A percentile compares a stretch with the other conserved stretches of the same genome.
These are phyloP conservation scores for Drechmeria coniospora DNA, from an alignment of 2,329 filamentous ascomycete genomes.

Conservation along the genomic window DNA sequence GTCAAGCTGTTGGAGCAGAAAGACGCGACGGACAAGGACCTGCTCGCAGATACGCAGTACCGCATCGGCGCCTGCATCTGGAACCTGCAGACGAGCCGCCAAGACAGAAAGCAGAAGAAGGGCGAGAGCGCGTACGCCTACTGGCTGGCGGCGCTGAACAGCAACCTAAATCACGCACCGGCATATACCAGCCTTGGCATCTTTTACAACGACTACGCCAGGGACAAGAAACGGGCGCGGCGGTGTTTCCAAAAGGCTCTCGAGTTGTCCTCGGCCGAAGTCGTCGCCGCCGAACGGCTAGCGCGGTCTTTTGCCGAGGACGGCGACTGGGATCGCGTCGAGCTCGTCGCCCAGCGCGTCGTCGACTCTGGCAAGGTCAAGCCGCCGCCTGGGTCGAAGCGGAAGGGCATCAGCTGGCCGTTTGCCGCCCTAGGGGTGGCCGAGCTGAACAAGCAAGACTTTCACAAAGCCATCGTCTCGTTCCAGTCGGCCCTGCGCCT, in stretches of 20 bases:
- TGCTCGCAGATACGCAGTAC: constrained; percentile 77
- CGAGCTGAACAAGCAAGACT: constrained; percentile 88
- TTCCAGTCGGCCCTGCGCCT: constrained; percentile 83
- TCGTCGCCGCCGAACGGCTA: constrained; percentile 73
- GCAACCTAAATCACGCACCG: constrained; percentile 74
- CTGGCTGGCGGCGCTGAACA: constrained; percentile 73
- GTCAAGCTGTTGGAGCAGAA: constrained; percentile 49
- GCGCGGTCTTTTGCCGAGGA: constrained; percentile 77
- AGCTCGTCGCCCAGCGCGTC: constrained; percentile 77
- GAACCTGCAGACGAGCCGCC: constrained; percentile 60
- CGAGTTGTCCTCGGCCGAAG: constrained; percentile 75
- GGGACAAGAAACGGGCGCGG: constrained; percentile 72
- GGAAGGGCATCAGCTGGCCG: constrained; percentile 88
- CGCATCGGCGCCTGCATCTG: constrained; percentile 77
- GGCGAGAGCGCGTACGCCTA: constrained; percentile 58
- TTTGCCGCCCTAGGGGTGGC: constrained; percentile 88
- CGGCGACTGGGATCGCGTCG: constrained; percentile 91
- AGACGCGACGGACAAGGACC: constrained; percentile 40
- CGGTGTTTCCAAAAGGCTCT: constrained; percentile 94
- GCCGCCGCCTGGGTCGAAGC: constrained; percentile 81
- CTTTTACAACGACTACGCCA: constrained; percentile 83
- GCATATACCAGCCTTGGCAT: constrained; percentile 82
- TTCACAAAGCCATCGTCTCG: constrained; percentile 72
- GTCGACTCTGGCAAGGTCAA: constrained; percentile 90
- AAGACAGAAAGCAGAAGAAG: constrained; percentile 62